These are phyloP conservation scores for Termitomyces sp. DNA, from an alignment of 768 basidiomycete species.

Conservation along the genomic window DNA sequence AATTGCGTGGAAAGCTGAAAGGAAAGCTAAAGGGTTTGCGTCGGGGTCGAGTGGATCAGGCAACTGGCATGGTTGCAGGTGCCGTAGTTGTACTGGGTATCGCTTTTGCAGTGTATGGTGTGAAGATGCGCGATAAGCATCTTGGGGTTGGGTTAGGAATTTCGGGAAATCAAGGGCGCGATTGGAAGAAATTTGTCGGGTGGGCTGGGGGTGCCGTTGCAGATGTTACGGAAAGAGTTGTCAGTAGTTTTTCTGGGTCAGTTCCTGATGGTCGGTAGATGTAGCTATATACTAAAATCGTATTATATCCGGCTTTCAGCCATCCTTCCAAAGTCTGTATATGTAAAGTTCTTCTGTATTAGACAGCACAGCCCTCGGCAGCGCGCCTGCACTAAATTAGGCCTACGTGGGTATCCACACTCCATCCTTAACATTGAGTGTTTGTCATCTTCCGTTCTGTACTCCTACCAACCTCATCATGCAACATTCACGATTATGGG, in stretches of 20 bases:
- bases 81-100: conserved; percentile 67
- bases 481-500: too few relatives aligned
- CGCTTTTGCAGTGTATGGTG: conserved; percentile 58
- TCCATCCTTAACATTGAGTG: too few relatives aligned
- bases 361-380: too few relatives aligned
- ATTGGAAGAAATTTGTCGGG: conserved; percentile 21
- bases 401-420: too few relatives aligned
- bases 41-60: conserved; percentile 24
- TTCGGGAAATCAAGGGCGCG: conserved; percentile 18
- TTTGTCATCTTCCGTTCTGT: too few relatives aligned
- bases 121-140: conserved; percentile 23
- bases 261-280: background rate
- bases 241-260: conserved; percentile 4
- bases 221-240: conserved; percentile 19
- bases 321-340: too few relatives aligned
- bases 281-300: conserved; percentile 2
- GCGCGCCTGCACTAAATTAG: too few relatives aligned
- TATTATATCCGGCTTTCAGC: too few relatives aligned
- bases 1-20: conserved; percentile 14
- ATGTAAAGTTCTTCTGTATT: too few relatives aligned
- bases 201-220: conserved; percentile 24
- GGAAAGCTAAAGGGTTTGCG: conserved; percentile 17
- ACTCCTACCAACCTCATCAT: too few relatives aligned
- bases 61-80: conserved; percentile 50
- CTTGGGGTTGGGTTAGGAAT: conserved; percentile 11